These are phyloP conservation scores for Saussurea involucrata DNA, from an alignment of 129 eudicot genomes.

Conservation along the genomic window DNA sequence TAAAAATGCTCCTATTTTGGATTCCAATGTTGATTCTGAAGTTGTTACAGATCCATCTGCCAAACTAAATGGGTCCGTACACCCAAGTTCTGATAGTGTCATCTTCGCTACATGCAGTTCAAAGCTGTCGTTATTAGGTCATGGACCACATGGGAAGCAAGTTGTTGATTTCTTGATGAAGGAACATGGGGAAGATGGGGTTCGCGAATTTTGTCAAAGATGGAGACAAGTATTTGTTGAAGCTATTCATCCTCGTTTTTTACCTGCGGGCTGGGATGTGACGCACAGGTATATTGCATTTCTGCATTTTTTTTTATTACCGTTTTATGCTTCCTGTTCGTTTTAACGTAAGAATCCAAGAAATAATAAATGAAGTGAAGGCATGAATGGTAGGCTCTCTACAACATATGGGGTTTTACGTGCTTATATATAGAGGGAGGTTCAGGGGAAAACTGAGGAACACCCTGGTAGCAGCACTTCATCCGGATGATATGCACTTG, in stretches of 20 bases:
- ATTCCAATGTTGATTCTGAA: slow-evolving; percentile 15
- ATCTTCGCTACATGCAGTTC: slow-evolving; percentile 39
- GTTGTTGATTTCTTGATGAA: slow-evolving; percentile 67
- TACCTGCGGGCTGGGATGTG: slow-evolving; percentile 98
- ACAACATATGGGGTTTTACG: too few species aligned
- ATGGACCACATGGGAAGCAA: slow-evolving; percentile 97
- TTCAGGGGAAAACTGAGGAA: too few species aligned
- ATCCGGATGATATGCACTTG: too few species aligned
- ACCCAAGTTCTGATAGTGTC: slow-evolving; percentile 8
- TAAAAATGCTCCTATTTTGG: slow-evolving; percentile 16
- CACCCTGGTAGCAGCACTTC: too few species aligned
- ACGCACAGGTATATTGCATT: slow-evolving; percentile 67
- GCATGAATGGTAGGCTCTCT: background rate
- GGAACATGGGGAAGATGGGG: slow-evolving; percentile 81
- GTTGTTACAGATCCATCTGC: slow-evolving; percentile 21
- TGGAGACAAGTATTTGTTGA: slow-evolving; percentile 95
- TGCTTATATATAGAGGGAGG: too few species aligned
- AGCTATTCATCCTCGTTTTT: slow-evolving; percentile 75
- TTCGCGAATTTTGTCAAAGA: slow-evolving; percentile 88
- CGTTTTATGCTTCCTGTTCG: background rate
- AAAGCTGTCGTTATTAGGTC: slow-evolving; percentile 78
- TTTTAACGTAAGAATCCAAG: background rate
- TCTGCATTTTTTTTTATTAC: background rate
- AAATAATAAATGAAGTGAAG: background rate
- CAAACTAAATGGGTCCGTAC: slow-evolving; percentile 12